Base-by-base conservation (phyloP, 2,329 filamentous ascomycete genomes). In the Claviceps purpurea region DNA sequence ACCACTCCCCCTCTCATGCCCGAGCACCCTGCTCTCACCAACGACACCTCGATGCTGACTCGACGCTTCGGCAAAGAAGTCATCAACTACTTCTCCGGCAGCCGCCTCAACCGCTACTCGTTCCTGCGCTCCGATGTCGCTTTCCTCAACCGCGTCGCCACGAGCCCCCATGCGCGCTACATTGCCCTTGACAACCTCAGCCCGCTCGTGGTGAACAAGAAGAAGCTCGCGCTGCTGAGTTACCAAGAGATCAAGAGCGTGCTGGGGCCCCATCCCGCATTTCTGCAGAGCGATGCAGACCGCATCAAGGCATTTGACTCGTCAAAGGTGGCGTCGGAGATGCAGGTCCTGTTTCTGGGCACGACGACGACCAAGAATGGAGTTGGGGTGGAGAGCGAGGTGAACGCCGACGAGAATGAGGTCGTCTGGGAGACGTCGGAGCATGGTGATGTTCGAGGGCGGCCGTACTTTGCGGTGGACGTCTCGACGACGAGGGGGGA, bases 381-480 rank as follows among this genome's bases (percentile, higher is more conserved):
- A 14, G 41, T 63, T 34, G 30, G 30, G 34, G 76, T 71, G 0
- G 49, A 11, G 34, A 50, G 34, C 18, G 76, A 71, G 0, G 49
- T 7, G 34, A 49, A 24, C 18, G 52, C 6, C 16, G 76, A 71
- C 0, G 49, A 14, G 22, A 50, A 38, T n/a, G 54, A 22, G 11
- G 24, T 18, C 3, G 51, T 37, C 16, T 50, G 20, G 48, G 41
- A 37, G 47, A 49, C 26, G 24, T 56, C 56, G 6, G 59, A 62
- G 1, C 85, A 84, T 62, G 82, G 81, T 54, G 80, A 81, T 47
- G 94, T 95, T 64, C 78, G 74, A 38, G 93, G 91, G 3, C 76
- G 77, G 48, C 90, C 93, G 1, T 94, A 83, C 69, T 98, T 97
- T 64, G 91, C 90, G 1, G 67, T 98, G 13, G 93, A 97, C 64